Base-by-base conservation (phyloP, 345 rosid genomes). In the Eutrema heterophyllum region DNA sequence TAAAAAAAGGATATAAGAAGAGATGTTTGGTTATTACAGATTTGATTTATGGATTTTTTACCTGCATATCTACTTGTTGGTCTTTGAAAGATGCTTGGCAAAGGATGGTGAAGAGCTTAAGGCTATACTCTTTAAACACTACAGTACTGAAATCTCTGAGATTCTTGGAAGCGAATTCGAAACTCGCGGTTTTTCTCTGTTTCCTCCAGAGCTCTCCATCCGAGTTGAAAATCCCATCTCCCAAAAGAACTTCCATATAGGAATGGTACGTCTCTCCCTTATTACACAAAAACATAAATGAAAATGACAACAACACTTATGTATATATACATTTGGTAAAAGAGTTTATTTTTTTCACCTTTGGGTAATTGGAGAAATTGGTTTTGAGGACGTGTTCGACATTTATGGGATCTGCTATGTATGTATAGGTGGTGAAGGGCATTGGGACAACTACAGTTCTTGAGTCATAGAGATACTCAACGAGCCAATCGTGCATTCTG, bases 91-190 rank as follows among this genome's bases (percentile, higher is more conserved):
- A 86, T 10, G 86, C 93, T 30, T 83, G 86, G 21, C 69, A 70
- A 24, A 94, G 88, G 64, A 94, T 88, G 12, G 79, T 57, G 35
- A 83, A 86, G 68, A 91, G 98, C 79, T 89, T 89, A 67, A 91
- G 79, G 81, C 95, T 86, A 67, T 86, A 89, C 10, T 94, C 97
- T 67, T 89, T 85, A 79, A 94, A 94, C 50, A 94, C 97, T 14
- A 80, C 78, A 16, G 95, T 87, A 81, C 98, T 94, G 65, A 88
- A 91, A 68, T 91, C 98, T 74, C 93, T 89, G 15, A 89, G 81
- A 76, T 91, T 94, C 90, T 89, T 94, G 53, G 98, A 94, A 54
- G 98, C 97, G 60, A 94, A 94, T 77, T 94, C 96, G 33, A 94
- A 94, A 71, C 98, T 94, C 11, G 98, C 97, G 0, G 97, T 88